phyloP scores from a whole-genome alignment of 208 protist genomes.

The Paratrypanosoma confusum region DNA sequence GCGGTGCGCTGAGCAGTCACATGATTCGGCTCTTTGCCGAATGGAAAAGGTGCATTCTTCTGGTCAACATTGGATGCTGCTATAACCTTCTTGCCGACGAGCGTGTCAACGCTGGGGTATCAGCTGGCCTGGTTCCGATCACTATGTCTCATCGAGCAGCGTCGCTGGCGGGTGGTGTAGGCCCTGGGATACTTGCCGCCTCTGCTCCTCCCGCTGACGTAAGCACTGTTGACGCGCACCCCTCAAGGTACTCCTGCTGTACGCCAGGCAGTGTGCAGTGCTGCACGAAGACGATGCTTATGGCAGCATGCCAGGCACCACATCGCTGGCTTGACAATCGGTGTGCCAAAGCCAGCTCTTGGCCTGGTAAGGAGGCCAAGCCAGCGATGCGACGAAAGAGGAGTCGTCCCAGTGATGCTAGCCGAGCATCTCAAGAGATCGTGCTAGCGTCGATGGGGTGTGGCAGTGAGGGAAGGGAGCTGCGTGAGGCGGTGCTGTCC shows the following conservation, averaged over 20 bases:
- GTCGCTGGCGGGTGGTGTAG: neutral
- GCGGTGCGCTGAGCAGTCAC: neutral
- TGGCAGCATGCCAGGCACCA: neutral
- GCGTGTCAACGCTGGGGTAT: neutral
- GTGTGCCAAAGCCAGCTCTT: too few species aligned
- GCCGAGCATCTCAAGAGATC: too few species aligned
- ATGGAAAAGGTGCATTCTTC: neutral
- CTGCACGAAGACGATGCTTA: neutral
- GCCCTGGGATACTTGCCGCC: neutral
- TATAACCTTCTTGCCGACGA: neutral
- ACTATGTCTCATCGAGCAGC: neutral
- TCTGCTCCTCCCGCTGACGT: neutral
- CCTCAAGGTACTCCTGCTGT: neutral
- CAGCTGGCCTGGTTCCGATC: neutral
- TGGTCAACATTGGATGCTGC: neutral
- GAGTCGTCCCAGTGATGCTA: too few species aligned
- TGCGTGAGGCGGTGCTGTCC: too few species aligned
- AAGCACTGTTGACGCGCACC: neutral
- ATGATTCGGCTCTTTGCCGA: neutral
- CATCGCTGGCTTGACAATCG: slow-evolving; percentile 1
- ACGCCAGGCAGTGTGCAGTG: neutral
- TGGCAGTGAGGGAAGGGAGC: too few species aligned
- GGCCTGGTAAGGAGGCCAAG: too few species aligned
- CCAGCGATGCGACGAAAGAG: too few species aligned
- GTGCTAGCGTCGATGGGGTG: too few species aligned